Percentiles rank a stretch among this genome's conserved stretches.
Evolutionary conservation across 768 basidiomycete species (phyloP).

Genomic region (Boletus vermiculosoides): DNA sequence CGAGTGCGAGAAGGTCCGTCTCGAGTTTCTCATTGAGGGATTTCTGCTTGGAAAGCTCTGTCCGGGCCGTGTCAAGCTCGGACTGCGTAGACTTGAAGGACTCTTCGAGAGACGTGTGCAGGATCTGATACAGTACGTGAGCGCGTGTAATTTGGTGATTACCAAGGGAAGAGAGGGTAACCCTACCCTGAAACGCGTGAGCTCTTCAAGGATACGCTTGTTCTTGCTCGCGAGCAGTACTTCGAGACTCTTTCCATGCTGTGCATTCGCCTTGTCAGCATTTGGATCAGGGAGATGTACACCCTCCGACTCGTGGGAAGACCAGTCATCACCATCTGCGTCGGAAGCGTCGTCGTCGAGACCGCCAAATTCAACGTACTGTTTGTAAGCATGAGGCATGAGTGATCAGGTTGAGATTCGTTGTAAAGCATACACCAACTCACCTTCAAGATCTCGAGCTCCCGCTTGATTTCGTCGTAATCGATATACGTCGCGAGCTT

Average conservation of each 20-base stretch:
- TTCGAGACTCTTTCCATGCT: conserved; percentile 83
- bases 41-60: conserved; percentile 76
- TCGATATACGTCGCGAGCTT: conserved; percentile 75
- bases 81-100: conserved; percentile 57
- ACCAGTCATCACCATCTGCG: conserved; percentile 53
- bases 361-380: conserved; percentile 97
- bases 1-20: conserved; percentile 82
- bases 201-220: conserved; percentile 85
- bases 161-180: too few relatives aligned
- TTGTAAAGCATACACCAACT: conserved; percentile 4
- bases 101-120: conserved; percentile 77
- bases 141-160: not conserved
- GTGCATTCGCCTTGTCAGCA: conserved; percentile 74
- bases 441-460: conserved; percentile 98
- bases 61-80: conserved; percentile 54
- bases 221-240: conserved; percentile 91
- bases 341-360: conserved; percentile 61
- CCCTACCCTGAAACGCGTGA: conserved; percentile 84
- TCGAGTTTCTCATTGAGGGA: conserved; percentile 87
- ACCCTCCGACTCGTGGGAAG: conserved; percentile 44
- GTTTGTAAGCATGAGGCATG: conserved; percentile 1
- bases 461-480: conserved; percentile 97
- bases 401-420: not conserved
- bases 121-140: conserved; percentile 50
- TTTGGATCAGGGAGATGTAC: conserved; percentile 86